Evolutionary conservation across 2,329 filamentous ascomycete genomes (phyloP).

Genomic region (Aspergillus spinulosporus): DNA sequence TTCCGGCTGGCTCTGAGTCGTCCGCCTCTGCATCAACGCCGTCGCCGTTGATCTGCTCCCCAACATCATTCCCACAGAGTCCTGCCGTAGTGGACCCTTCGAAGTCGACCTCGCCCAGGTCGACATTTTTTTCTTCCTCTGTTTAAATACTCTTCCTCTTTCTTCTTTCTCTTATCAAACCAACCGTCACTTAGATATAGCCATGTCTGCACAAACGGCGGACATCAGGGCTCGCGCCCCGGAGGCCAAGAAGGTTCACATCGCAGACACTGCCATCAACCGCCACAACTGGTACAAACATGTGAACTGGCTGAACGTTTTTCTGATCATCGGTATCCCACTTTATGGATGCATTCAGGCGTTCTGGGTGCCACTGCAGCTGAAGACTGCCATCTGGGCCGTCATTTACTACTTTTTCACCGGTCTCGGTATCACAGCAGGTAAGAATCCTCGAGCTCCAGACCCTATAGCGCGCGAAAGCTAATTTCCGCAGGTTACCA

Average conservation of each 20-base stretch:
- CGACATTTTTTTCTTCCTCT: constrained; percentile 16
- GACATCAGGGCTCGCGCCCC: constrained; percentile 36
- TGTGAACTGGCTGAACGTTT: constrained; percentile 89
- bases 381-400: constrained; percentile 72
- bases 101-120: constrained; percentile 16
- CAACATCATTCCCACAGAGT: constrained; percentile 21
- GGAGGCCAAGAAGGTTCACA: constrained; percentile 72
- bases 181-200: not conserved
- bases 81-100: constrained; percentile 17
- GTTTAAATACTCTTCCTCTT: constrained; percentile 15
- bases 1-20: constrained; percentile 7
- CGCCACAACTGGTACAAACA: constrained; percentile 85
- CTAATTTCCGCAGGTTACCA: constrained; percentile 61
- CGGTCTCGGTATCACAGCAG: constrained; percentile 75
- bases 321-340: constrained; percentile 76
- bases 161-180: not conserved
- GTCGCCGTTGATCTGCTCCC: constrained; percentile 15
- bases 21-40: constrained; percentile 16
- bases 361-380: constrained; percentile 73
- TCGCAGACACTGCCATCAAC: constrained; percentile 79
- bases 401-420: constrained; percentile 82
- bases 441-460: constrained; percentile 46
- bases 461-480: not conserved
- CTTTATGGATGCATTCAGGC: constrained; percentile 70
- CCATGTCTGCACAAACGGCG: constrained; percentile 39